Percentiles rank a stretch among this genome's conserved stretches.
Evolutionary conservation across 805 yeast species (phyloP).

Genomic region (Tetrapisispora nanseiensis): DNA sequence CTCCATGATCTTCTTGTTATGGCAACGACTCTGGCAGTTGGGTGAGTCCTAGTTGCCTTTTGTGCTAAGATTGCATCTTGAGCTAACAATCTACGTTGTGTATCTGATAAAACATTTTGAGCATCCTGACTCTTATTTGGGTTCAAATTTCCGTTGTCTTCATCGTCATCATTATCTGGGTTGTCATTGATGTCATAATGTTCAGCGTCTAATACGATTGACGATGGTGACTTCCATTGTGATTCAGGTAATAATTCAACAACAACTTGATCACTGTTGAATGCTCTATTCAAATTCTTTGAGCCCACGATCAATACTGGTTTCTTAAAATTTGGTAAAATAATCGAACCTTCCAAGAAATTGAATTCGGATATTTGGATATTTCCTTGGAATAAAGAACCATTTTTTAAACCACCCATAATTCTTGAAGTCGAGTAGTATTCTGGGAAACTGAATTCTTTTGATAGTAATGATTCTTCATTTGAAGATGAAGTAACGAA

Average conservation of each 20-base stretch:
- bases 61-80: slow-evolving; percentile 67
- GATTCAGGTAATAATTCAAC: slow-evolving; percentile 79
- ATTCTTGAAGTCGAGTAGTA: slow-evolving; percentile 73
- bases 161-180: slow-evolving; percentile 41
- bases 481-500: slow-evolving; percentile 14
- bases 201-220: slow-evolving; percentile 69
- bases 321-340: slow-evolving; percentile 60
- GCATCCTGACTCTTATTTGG: slow-evolving; percentile 1
- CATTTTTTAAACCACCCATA: slow-evolving; percentile 84
- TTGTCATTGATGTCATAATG: slow-evolving; percentile 49
- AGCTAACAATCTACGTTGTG: slow-evolving; percentile 50
- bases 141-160: slow-evolving; percentile 37
- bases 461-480: slow-evolving; percentile 17
- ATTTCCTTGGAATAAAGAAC: slow-evolving; percentile 78
- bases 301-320: slow-evolving; percentile 79
- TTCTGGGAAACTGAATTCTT: slow-evolving; percentile 59
- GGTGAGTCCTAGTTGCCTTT: slow-evolving; percentile 48
- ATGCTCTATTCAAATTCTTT: slow-evolving; percentile 78
- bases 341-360: slow-evolving; percentile 76
- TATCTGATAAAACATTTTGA: slow-evolving; percentile 30
- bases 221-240: slow-evolving; percentile 82
- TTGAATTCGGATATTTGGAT: slow-evolving; percentile 78
- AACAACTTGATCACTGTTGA: slow-evolving; percentile 85
- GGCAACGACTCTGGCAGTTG: slow-evolving; percentile 92
- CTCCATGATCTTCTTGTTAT: slow-evolving; percentile 89